These are phyloP conservation scores for Ceratocystis ficicola DNA, from an alignment of 2,329 filamentous ascomycete species.

Conservation along the genomic window DNA sequence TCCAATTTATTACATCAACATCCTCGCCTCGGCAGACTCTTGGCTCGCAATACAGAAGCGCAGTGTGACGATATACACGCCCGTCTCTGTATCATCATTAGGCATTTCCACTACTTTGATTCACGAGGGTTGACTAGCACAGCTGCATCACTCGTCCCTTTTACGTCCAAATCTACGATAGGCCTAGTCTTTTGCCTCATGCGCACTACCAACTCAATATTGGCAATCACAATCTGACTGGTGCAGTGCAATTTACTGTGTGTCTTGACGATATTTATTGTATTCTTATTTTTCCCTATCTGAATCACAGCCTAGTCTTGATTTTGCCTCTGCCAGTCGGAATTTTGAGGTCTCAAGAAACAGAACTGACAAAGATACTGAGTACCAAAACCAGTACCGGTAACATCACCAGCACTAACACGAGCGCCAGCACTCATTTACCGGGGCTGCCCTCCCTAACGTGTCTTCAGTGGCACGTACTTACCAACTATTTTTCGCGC, in stretches of 20 bases:
- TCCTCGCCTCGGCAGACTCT: background rate
- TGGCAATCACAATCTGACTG: background rate
- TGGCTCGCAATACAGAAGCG: background rate
- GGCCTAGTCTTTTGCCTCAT: background rate
- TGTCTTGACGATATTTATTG: background rate
- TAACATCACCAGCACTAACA: background rate
- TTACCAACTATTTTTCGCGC: background rate
- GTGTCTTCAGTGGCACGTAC: background rate
- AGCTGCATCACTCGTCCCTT: background rate
- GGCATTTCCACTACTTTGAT: background rate
- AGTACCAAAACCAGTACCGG: too few relatives aligned
- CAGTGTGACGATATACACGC: background rate
- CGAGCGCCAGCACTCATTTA: background rate
- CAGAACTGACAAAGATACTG: background rate
- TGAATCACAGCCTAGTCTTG: background rate
- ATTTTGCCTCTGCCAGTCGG: background rate
- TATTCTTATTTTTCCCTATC: background rate
- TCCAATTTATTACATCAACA: background rate
- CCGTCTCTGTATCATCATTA: background rate
- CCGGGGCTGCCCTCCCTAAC: too few relatives aligned
- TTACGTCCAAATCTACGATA: background rate
- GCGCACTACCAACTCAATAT: background rate
- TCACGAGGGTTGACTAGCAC: background rate
- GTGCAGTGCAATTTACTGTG: background rate
- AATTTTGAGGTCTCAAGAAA: background rate